Evolutionary conservation across 2,329 filamentous ascomycete genomes (phyloP), one percentile per base, ranked within the genome.

Genomic region (Neonectria coccinea): DNA sequence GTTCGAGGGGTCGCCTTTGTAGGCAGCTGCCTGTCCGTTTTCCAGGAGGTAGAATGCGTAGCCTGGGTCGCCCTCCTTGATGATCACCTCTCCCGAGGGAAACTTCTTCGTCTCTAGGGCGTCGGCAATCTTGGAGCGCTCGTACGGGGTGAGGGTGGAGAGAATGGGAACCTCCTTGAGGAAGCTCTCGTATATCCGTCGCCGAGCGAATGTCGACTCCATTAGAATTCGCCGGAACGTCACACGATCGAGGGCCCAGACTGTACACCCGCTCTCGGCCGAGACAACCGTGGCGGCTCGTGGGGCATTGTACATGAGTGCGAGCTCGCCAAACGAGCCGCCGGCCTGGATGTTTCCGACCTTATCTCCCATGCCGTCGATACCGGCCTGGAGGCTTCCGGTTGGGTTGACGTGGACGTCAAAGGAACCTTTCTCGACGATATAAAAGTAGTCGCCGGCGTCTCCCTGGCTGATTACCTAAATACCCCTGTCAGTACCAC

Each of bases 141-240:
- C 96, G 79, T 98, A 98, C 0, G 92, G 87, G 48, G 94, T 97
- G 61, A 99, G 86, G 22, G 89, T 90, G 3, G 91, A 86, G 27
- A 99, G 87, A 31, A 98, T 85, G 0, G 93, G 93, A 2, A 98
- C 96, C 77, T 97, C 94, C 78, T 97, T 94, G 22, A 99, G 85
- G 84, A 99, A 98, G 72, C 90, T 93, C 81, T 99, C 96, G 80
- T 98, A 98, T 90, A 98, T 95, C 75, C 95, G 92, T 73, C 96
- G 91, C 61, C 95, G 92, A 73, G 97, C 93, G 83, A 97, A 98
- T 4, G 96, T 97, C 42, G 93, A 97, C 81, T 98, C 95, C 94
- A 99, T 97, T 67, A 99, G 86, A 69, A 99, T 98, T 66, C 96
- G 92, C 73, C 96, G 93, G 86, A 99, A 99, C 10, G 96, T 99